A percentile compares a stretch with the other conserved stretches of the same genome.
phyloP scores from a whole-genome alignment of 192 early-diverging fungal species.

The Rhizophagus sp. region DNA sequence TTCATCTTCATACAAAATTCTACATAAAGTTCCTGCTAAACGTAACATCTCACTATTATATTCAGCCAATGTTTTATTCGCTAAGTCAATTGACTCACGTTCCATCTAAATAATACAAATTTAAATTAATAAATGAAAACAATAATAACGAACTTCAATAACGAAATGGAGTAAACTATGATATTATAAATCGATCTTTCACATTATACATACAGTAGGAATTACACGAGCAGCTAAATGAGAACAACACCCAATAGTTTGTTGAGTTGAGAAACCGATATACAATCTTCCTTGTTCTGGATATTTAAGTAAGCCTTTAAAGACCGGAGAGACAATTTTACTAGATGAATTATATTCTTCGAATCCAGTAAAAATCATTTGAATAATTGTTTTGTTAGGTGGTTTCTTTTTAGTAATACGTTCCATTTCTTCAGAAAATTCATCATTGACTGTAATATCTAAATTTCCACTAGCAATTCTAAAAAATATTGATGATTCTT shows the following conservation, averaged over 20 bases:
- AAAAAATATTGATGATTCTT: constrained; percentile 65
- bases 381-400: constrained; percentile 66
- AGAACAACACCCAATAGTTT: constrained; percentile 82
- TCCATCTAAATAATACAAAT: constrained; percentile 49
- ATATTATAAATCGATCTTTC: too few species aligned
- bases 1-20: constrained; percentile 83
- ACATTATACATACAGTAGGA: constrained; percentile 60
- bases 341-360: constrained; percentile 61
- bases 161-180: too few species aligned
- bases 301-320: constrained; percentile 70
- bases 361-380: constrained; percentile 71
- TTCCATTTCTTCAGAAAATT: constrained; percentile 78
- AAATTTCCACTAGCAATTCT: constrained; percentile 65
- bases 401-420: constrained; percentile 87
- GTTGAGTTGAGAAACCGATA: constrained; percentile 90
- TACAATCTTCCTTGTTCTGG: constrained; percentile 82
- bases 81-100: constrained; percentile 87
- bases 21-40: constrained; percentile 68
- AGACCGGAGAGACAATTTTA: constrained; percentile 47
- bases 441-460: constrained; percentile 52
- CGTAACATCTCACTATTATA: constrained; percentile 83
- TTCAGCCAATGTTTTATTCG: constrained; percentile 71
- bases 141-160: too few species aligned
- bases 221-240: constrained; percentile 84
- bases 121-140: neutral